Evolutionary conservation across 2,329 filamentous ascomycete species (phyloP), one percentile per base, ranked within the genome.

Genomic region (Byssochlamys sp.): DNA sequence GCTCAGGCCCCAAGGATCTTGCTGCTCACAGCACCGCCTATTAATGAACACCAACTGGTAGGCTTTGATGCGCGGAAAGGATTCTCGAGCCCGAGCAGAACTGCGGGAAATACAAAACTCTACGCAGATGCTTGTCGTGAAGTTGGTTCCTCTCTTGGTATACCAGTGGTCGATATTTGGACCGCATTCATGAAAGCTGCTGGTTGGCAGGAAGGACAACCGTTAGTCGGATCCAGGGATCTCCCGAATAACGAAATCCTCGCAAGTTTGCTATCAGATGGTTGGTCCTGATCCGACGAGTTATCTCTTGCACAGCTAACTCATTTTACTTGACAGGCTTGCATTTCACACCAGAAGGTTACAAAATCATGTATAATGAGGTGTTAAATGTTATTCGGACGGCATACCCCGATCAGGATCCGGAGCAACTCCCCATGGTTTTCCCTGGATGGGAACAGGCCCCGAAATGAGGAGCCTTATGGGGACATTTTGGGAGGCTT

Each of bases 131-230:
- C 88, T 6, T 82, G 84, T 11, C 80, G 84, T 59, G 79, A 86
- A 55, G 77, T 88, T 0, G 87, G 81, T 1, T 77, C 72, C 53
- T 78, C 78, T 57, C 73, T 80, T 49, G 71, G 74, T 5, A 65
- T 92, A 2, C 79, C 84, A 0, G 81, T 92, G 1, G 76, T 95
- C 25, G 90, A 97, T 72, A 80, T 97, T 1, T 95, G 89, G 84
- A 81, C 83, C 60, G 84, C 84, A 0, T 81, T 96, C 65, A 89
- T 95, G 85, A 78, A 83, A 57, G 79, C 82, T 52, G 77, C 79
- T 2, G 80, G 79, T 1, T 85, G 81, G 74, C 69, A 76, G 14
- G 72, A 74, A 63, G 79, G 77, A 5, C 73, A 79, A 45, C 72
- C 76, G 3, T 66, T 86, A 28, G 71, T 77, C 12, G 80, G 91